Evolutionary conservation across 1,139 yeast genomes (phyloP).

Genomic region (Debaryomycetaceae sp.): DNA sequence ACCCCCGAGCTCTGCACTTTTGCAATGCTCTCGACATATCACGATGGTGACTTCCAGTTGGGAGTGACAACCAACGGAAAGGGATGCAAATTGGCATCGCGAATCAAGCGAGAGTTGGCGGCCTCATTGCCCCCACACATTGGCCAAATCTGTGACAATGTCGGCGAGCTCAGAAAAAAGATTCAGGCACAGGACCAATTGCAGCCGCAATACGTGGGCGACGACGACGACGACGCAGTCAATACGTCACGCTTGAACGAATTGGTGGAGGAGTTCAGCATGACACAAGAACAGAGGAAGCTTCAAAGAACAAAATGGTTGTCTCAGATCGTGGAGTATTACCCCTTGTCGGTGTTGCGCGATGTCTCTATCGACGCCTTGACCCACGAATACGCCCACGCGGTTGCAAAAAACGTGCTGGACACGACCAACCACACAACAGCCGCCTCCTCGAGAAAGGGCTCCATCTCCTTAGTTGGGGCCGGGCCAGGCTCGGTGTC

Average conservation of each 20-base stretch:
- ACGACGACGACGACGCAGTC: conserved; percentile 67
- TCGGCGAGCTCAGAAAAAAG: conserved; percentile 59
- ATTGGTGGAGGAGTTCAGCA: conserved; percentile 57
- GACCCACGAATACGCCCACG: conserved; percentile 30
- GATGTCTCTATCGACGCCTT: conserved; percentile 55
- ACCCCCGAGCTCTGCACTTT: conserved; percentile 70
- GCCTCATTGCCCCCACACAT: conserved; percentile 64
- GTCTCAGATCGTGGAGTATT: conserved; percentile 86
- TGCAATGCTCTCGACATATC: conserved; percentile 67
- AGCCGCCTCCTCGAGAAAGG: conserved; percentile 20
- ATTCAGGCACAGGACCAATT: conserved; percentile 53
- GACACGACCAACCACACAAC: conserved; percentile 1
- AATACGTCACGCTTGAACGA: conserved; percentile 55
- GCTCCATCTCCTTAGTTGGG: conserved; percentile 76
- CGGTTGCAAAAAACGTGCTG: conserved; percentile 4
- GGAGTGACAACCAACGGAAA: conserved; percentile 86
- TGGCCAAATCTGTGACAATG: conserved; percentile 60
- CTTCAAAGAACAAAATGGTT: conserved; percentile 76
- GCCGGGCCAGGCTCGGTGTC: conserved; percentile 93
- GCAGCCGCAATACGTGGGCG: conserved; percentile 39
- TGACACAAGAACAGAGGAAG: conserved; percentile 49
- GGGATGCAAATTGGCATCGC: conserved; percentile 82
- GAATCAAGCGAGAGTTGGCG: conserved; percentile 73
- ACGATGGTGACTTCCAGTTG: conserved; percentile 71
- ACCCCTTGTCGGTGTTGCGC: conserved; percentile 67